These are phyloP conservation scores for Aspergillus transmontanensis DNA, from an alignment of 2,329 filamentous ascomycete species.

Conservation along the genomic window DNA sequence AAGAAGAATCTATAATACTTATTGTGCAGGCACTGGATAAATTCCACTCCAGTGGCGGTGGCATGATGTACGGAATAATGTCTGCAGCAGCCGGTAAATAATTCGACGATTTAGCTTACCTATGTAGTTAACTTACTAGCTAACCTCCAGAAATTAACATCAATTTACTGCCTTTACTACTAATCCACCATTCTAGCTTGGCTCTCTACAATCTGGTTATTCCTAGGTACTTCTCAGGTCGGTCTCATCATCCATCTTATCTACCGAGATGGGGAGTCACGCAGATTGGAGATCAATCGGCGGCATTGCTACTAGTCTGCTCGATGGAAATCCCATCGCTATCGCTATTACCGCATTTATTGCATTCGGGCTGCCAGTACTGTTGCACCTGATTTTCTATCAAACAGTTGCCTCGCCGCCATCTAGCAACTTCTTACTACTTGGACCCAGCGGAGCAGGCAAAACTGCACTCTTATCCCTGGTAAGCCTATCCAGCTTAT, in stretches of 20 bases:
- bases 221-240: not conserved
- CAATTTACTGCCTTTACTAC: not conserved
- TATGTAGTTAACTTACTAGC: not conserved
- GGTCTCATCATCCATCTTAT: not conserved
- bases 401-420: conserved; percentile 64
- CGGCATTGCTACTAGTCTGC: conserved; percentile 43
- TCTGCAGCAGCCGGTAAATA: not conserved
- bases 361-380: conserved; percentile 70
- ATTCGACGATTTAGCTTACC: not conserved
- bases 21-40: not conserved
- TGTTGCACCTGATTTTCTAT: conserved; percentile 77
- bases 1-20: not conserved
- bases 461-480: conserved; percentile 89
- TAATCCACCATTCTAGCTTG: not conserved
- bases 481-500: conserved; percentile 46
- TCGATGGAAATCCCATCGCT: conserved; percentile 45
- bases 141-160: not conserved
- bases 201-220: not conserved
- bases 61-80: not conserved
- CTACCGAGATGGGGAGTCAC: conserved; percentile 29
- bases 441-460: conserved; percentile 79
- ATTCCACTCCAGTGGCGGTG: not conserved
- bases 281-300: conserved; percentile 41
- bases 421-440: conserved; percentile 72
- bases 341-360: conserved; percentile 71